Conservation (phyloP, 2,329 filamentous ascomycete species). For the Apiospora kogelbergensis region DNA sequence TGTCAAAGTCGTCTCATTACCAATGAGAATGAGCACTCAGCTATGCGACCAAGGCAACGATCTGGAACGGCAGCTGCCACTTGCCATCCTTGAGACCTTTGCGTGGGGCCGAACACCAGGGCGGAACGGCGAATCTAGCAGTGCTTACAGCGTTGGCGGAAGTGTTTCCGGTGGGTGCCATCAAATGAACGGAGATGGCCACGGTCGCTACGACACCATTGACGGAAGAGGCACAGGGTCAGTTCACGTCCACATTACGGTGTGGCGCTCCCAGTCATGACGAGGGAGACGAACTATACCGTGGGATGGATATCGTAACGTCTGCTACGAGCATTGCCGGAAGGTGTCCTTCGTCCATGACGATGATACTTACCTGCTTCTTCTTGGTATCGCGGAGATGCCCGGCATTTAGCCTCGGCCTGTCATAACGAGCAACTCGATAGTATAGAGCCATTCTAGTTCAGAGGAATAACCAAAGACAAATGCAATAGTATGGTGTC, state of each 20-base stretch:
- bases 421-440: background rate
- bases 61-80: too few relatives aligned
- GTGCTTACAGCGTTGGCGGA: background rate
- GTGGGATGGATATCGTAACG: background rate
- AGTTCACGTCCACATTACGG: background rate
- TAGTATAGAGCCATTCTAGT: background rate
- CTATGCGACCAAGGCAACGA: background rate
- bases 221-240: background rate
- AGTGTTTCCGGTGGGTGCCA: background rate
- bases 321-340: background rate
- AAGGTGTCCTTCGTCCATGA: background rate
- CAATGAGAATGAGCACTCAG: background rate
- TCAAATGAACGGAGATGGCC: background rate
- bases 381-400: background rate
- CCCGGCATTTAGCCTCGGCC: background rate
- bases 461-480: background rate
- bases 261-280: background rate
- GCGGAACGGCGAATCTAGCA: background rate
- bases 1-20: background rate
- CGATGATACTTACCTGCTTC: background rate
- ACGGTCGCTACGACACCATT: background rate
- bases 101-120: background rate
- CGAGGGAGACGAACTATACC: background rate
- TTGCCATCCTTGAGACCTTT: background rate
- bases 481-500: background rate